Conservation (phyloP, 805 yeast species). For the Dipodascus albidus region DNA sequence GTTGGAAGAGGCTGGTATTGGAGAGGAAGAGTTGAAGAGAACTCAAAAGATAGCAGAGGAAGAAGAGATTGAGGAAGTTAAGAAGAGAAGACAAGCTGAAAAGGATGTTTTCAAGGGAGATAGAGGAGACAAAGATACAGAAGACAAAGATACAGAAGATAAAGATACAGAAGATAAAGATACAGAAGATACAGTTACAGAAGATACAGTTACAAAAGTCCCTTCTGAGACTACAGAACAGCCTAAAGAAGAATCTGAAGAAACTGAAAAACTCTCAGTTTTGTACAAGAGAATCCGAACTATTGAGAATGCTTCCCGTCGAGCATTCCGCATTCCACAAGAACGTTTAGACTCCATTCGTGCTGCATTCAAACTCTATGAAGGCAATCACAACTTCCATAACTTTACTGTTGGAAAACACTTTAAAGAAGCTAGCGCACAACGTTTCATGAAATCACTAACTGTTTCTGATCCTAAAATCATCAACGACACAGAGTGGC, state of each 20-base stretch:
- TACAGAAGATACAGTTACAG: constrained; percentile 26
- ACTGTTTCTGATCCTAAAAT: constrained; percentile 80
- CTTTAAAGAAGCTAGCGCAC: constrained; percentile 76
- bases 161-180: not conserved
- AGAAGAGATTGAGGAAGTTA: constrained; percentile 10
- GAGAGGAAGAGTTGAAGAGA: constrained; percentile 14
- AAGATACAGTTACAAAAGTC: constrained; percentile 4
- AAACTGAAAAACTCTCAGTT: constrained; percentile 41
- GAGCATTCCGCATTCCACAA: constrained; percentile 52
- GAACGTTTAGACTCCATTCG: constrained; percentile 56
- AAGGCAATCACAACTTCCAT: constrained; percentile 88
- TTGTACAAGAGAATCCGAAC: constrained; percentile 37
- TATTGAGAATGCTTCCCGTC: constrained; percentile 55
- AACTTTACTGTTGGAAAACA: constrained; percentile 76
- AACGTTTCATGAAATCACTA: constrained; percentile 69
- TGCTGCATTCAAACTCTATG: constrained; percentile 56
- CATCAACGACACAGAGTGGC: constrained; percentile 92
- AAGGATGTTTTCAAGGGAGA: constrained; percentile 27
- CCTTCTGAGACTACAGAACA: constrained; percentile 21
- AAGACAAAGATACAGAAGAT: constrained; percentile 2
- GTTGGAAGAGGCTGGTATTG: constrained; percentile 30
- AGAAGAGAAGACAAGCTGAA: constrained; percentile 24
- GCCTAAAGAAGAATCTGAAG: constrained; percentile 16
- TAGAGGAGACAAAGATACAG: constrained; percentile 4
- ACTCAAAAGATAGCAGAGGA: constrained; percentile 4